Conservation (phyloP, 371 early-diverging fungal species). For the Rhizopus arrhizus region DNA sequence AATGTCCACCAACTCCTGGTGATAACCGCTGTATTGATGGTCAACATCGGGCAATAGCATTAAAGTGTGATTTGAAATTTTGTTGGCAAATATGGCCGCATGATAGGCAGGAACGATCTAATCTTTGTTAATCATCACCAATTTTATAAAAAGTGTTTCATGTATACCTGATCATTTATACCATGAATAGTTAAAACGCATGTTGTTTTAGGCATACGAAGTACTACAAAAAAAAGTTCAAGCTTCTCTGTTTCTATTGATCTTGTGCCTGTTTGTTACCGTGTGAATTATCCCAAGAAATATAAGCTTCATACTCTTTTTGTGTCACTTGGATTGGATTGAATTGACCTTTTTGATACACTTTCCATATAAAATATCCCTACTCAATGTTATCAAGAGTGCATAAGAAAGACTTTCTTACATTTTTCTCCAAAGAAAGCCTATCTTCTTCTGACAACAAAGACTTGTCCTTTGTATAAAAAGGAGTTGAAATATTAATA, state of each 20-base stretch:
- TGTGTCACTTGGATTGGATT: constrained; percentile 18
- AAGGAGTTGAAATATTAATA: constrained; percentile 53
- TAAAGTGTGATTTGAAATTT: constrained; percentile 49
- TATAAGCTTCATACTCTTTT: constrained; percentile 27
- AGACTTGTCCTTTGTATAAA: constrained; percentile 31
- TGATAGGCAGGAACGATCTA: constrained; percentile 56
- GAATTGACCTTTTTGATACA: constrained; percentile 20
- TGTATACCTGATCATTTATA: constrained; percentile 43
- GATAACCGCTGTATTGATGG: constrained; percentile 51
- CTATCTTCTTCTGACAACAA: constrained; percentile 1
- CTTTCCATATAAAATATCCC: constrained; percentile 32
- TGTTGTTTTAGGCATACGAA: constrained; percentile 52
- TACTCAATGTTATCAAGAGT: background rate
- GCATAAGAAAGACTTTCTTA: constrained; percentile 5
- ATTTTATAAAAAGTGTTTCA: constrained; percentile 5
- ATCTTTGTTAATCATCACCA: background rate
- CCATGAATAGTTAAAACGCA: constrained; percentile 59
- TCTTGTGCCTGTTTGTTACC: constrained; percentile 19
- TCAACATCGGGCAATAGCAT: constrained; percentile 52
- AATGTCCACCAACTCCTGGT: constrained; percentile 35
- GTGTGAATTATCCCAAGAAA: constrained; percentile 38
- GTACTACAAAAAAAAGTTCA: constrained; percentile 27
- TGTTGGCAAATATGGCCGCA: constrained; percentile 50
- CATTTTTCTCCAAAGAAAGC: background rate
- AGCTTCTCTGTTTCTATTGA: background rate